phyloP scores from a whole-genome alignment of 2,329 filamentous ascomycete genomes.

The Saccharata proteae region DNA sequence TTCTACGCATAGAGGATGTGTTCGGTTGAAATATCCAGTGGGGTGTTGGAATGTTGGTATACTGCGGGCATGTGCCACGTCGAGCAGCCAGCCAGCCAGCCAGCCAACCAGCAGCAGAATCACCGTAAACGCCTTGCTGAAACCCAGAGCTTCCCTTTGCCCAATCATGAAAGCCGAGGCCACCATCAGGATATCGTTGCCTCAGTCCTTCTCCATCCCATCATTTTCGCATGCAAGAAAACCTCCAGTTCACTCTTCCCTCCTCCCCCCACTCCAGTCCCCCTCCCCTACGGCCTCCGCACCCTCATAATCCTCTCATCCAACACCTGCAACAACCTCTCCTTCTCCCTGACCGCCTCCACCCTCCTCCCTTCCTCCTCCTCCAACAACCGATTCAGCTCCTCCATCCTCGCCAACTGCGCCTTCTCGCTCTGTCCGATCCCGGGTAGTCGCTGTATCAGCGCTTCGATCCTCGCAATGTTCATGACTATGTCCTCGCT shows the following conservation, averaged over 20 bases:
- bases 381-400: slow-evolving; percentile 31
- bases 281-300: slow-evolving; percentile 18
- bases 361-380: slow-evolving; percentile 29
- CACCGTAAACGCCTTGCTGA: too few species aligned
- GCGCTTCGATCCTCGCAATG: slow-evolving; percentile 69
- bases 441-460: slow-evolving; percentile 65
- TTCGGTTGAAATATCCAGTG: too few species aligned
- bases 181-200: too few species aligned
- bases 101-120: too few species aligned
- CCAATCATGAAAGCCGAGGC: too few species aligned
- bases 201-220: too few species aligned
- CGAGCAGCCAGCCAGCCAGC: too few species aligned
- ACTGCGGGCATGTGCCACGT: too few species aligned
- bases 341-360: slow-evolving; percentile 29
- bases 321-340: slow-evolving; percentile 30
- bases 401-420: slow-evolving; percentile 50
- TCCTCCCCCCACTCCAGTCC: not conserved
- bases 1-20: too few species aligned
- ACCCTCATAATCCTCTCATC: slow-evolving; percentile 34
- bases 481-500: slow-evolving; percentile 66
- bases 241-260: not conserved
- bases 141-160: too few species aligned
- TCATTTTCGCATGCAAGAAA: too few species aligned
- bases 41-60: too few species aligned
- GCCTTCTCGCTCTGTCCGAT: slow-evolving; percentile 67